Base-by-base conservation (phyloP, 768 basidiomycete species). In the Clathrus columnatus region DNA sequence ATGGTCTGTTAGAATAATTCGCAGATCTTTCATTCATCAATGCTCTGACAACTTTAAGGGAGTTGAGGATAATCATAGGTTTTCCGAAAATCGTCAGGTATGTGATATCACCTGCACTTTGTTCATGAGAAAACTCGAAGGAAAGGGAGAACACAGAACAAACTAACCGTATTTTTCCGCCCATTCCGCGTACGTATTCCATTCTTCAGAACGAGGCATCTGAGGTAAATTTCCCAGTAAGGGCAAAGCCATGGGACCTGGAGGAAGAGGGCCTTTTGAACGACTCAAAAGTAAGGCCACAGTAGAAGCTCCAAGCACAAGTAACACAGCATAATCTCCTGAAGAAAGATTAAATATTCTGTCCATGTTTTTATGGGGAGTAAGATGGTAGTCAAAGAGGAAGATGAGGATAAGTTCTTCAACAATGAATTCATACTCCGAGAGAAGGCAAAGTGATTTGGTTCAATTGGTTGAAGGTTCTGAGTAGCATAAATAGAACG, bases 1-100 rank as follows among this genome's bases (percentile, higher is more conserved):
- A 45, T n/a, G 61, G 61, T 47, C 61, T 30, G 8, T 54, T 57
- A 21, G 61, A 61, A 57, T 62, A 61, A n/a, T 59, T 58, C n/a
- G 56, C 56, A 16, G 53, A 51, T 30, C 61, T 51, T 51, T 61
- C 57, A 27, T 59, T 42, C 29, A 61, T 44, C 4, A 61, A 48
- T 11, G 57, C 61, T 21, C 46, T 49, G 16, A 51, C 47, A 10
- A 56, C 57, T 29, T 58, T 51, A 16, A 56, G 29, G 7, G 53
- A 55, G 27, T 57, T 56, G 42, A 58, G 57, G 17, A 58, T 45
- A 29, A 58, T 58, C 43, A 58, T 57, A 28, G 20, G 53, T 17
- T 43, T 57, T 10, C 57, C 57, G 18, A 48, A 36, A 21, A 58
- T 10, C 16, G 36, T 58, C 44, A 58, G 30, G 24, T 56, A 45